Evolutionary conservation across 1,284 basidiomycete species (phyloP), one percentile per base, ranked within the genome.

Genomic region (Abortiporus biennis): DNA sequence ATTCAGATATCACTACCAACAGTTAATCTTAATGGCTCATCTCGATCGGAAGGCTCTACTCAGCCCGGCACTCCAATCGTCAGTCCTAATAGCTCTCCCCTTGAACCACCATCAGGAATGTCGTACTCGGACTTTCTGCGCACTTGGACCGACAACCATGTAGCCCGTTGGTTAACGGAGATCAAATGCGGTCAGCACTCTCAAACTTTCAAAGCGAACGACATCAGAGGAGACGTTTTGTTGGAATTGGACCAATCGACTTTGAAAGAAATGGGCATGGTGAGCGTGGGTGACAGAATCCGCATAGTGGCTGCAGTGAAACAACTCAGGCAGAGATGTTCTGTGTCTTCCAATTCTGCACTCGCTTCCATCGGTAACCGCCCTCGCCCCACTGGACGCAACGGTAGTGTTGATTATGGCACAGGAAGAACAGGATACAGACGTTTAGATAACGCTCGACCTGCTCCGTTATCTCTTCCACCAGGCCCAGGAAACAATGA

Each of bases 281-380:
- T 70, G 35, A 92, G 85, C 61, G 84, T 97, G 32, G 94, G 94
- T 4, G 93, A 97, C 60, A 69, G 92, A 39, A 80, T 96, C 13
- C 78, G 90, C 56, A 85, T 97, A 40, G 57, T 90, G 13, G 85
- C 81, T 43, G 93, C 81, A 0, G 85, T 97, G 48, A 92, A 92
- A 57, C 63, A 69, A 6, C 70, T 97, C 4, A 71, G 92, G 24
- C 75, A 79, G 46, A 65, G 55, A 51, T 79, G 76, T 50, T 69
- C 69, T 16, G n/a, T n/a, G n/a, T 46, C 61, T 2, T 47, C 54
- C 9, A 46, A 53, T 11, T 56, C 62, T 20, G 43, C 53, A 2
- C 50, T 55, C 15, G 45, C 51, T n/a, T 57, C 56, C 20, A 54
- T 54, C 39, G 44, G 49, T 35, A 58, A 54, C 39, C 54, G 53